Conservation (phyloP, 176 grass and related monocot genomes). For the Tillandsia fasciculata region DNA sequence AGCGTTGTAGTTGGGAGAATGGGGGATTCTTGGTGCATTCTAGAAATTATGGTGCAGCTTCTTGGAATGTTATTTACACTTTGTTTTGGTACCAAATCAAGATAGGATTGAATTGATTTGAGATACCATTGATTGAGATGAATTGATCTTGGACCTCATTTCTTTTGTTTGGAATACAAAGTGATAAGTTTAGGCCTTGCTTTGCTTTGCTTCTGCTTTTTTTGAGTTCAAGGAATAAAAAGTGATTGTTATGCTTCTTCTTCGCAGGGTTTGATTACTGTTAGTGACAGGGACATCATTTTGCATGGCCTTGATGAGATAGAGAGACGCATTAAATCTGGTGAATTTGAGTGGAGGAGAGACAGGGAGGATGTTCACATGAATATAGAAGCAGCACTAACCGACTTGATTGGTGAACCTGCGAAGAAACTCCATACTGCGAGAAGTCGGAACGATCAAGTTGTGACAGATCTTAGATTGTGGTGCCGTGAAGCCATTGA, state of each 20-base stretch:
- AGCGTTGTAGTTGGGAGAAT: too few species aligned
- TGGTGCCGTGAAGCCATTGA: slow-evolving; percentile 93
- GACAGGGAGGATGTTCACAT: slow-evolving; percentile 94
- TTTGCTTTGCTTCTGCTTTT: background rate
- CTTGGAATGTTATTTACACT: background rate
- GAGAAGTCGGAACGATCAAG: slow-evolving; percentile 93
- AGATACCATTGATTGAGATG: background rate
- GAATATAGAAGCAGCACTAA: slow-evolving; percentile 94
- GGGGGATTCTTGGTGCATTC: background rate
- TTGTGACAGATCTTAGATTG: slow-evolving; percentile 79
- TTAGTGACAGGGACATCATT: slow-evolving; percentile 60
- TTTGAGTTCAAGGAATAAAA: background rate
- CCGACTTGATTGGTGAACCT: slow-evolving; percentile 82
- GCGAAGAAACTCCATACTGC: slow-evolving; percentile 96
- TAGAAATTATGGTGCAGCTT: background rate
- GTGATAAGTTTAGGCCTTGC: background rate
- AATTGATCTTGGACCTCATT: too few species aligned
- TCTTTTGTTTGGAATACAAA: too few species aligned
- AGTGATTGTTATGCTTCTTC: slow-evolving; percentile 2
- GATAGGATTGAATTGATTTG: background rate
- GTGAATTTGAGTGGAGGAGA: slow-evolving; percentile 81
- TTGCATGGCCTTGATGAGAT: slow-evolving; percentile 80
- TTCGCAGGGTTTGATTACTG: slow-evolving; percentile 80
- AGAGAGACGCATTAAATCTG: slow-evolving; percentile 65
- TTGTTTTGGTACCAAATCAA: background rate